Evolutionary conservation across 129 eudicot genomes (phyloP), one percentile per base, ranked within the genome.

Genomic region (Lactuca saligna): DNA sequence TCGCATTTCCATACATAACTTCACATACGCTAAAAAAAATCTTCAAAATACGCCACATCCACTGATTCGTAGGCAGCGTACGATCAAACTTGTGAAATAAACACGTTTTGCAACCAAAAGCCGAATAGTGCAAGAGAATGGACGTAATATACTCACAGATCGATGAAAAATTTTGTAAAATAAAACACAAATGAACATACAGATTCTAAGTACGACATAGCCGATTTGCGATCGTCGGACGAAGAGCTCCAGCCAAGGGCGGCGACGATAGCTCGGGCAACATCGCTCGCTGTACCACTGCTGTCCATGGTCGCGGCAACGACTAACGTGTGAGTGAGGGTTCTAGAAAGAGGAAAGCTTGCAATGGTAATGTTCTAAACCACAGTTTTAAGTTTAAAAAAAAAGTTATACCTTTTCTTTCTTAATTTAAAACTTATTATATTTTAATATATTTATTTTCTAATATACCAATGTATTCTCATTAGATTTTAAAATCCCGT

Each of bases 161-260:
- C 39, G 35, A 58, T 57, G 2, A 37, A 41, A 39, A 12, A 5
- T 0, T 17, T 32, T 8, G 57, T 25, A 56, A 20, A 34, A 54
- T 57, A 12, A 50, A 53, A 69, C 6, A 49, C 6, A 69, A 68
- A 37, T 3, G 50, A 49, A 53, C 65, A 17, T 84, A 90, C 97
- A 8, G 95, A 77, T 79, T 91, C 92, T 70, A 91, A 71, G 82
- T 67, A 87, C 29, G 92, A 60, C 68, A 85, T 75, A 3, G 98
- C 98, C 34, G 87, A 78, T 31, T 87, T 83, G 10, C 98, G 91
- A 72, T 83, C 83, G 62, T 86, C 96, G 31, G 94, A 76, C 46
- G 94, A 78, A 2, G 95, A 88, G 46, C 73, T 82, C 91, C 96
- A 86, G 66, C 81, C 96, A 2, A 88, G 83, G 66, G 90, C 91